Evolutionary conservation across 208 protist genomes (phyloP).

Genomic region (Kentomonas sorsogonicus): DNA sequence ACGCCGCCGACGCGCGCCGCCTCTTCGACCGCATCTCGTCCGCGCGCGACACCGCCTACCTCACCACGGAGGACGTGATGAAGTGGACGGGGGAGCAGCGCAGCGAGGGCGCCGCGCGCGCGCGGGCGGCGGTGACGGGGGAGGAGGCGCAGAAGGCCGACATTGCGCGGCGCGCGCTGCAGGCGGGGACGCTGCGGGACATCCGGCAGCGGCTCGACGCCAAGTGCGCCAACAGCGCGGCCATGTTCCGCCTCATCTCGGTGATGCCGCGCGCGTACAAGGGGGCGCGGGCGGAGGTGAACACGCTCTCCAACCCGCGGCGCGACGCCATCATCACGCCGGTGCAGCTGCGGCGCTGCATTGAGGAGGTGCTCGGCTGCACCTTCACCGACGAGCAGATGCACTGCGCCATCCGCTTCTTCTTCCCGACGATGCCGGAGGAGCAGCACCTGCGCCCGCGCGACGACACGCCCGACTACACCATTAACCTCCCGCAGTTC

Average conservation of each 20-base stretch:
- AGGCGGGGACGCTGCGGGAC: conserved; percentile 44
- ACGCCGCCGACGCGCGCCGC: conserved; percentile 34
- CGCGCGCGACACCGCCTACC: conserved; percentile 38
- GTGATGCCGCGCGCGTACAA: conserved; percentile 81
- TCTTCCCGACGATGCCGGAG: conserved; percentile 70
- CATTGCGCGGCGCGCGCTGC: conserved; percentile 36
- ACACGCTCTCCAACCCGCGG: conserved; percentile 66
- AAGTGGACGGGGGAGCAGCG: conserved; percentile 50
- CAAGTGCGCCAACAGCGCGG: conserved; percentile 57
- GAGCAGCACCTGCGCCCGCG: conserved; percentile 50
- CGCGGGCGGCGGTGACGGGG: conserved; percentile 13
- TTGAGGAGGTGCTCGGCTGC: conserved; percentile 74
- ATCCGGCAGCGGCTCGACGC: conserved; percentile 63
- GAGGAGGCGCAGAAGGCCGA: conserved; percentile 33
- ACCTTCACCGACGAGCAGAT: conserved; percentile 58
- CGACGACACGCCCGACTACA: conserved; percentile 41
- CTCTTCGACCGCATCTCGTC: conserved; percentile 58
- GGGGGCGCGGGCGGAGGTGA: conserved; percentile 50
- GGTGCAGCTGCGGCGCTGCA: conserved; percentile 82
- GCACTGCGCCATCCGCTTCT: conserved; percentile 65
- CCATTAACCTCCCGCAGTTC: conserved; percentile 64
- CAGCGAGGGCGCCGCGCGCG: conserved; percentile 17
- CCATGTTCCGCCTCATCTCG: conserved; percentile 87
- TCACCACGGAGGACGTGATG: conserved; percentile 75
- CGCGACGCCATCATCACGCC: conserved; percentile 78